A percentile compares a stretch with the other conserved stretches of the same genome.
phyloP scores from a whole-genome alignment of 2,329 filamentous ascomycete genomes.

The Lomentospora prolificans region DNA sequence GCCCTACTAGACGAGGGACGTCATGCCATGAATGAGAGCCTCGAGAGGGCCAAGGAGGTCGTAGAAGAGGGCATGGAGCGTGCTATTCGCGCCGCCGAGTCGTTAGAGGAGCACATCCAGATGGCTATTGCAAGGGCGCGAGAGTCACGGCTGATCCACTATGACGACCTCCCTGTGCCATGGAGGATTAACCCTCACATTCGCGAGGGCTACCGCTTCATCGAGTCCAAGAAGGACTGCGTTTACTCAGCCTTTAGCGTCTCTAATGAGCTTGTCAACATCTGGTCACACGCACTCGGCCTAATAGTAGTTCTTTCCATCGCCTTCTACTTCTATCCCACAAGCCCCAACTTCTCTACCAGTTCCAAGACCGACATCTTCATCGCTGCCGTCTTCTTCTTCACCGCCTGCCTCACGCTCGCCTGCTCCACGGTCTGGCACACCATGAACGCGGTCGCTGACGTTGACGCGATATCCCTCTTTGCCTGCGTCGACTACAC shows the following conservation, averaged over 20 bases:
- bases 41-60: conserved; percentile 64
- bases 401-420: conserved; percentile 88
- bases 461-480: conserved; percentile 79
- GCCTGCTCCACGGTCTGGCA: conserved; percentile 96
- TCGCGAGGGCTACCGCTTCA: conserved; percentile 82
- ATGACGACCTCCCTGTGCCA: conserved; percentile 81
- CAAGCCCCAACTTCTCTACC: conserved; percentile 72
- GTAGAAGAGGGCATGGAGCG: conserved; percentile 74
- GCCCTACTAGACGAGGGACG: conserved; percentile 69
- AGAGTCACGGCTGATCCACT: conserved; percentile 73
- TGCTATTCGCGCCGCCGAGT: conserved; percentile 72
- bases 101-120: conserved; percentile 76
- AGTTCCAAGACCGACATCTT: conserved; percentile 83
- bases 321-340: conserved; percentile 93
- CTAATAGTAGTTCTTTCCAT: conserved; percentile 79
- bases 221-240: conserved; percentile 82
- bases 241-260: conserved; percentile 72
- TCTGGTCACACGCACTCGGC: conserved; percentile 91
- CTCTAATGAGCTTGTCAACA: conserved; percentile 93
- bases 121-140: conserved; percentile 64
- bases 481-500: conserved; percentile 99
- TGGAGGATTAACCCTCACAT: conserved; percentile 97
- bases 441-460: conserved; percentile 95
- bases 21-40: conserved; percentile 69
- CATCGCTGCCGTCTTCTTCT: conserved; percentile 90